Base-by-base conservation (phyloP, 495 filamentous ascomycete genomes). In the Cryomyces minteri region DNA sequence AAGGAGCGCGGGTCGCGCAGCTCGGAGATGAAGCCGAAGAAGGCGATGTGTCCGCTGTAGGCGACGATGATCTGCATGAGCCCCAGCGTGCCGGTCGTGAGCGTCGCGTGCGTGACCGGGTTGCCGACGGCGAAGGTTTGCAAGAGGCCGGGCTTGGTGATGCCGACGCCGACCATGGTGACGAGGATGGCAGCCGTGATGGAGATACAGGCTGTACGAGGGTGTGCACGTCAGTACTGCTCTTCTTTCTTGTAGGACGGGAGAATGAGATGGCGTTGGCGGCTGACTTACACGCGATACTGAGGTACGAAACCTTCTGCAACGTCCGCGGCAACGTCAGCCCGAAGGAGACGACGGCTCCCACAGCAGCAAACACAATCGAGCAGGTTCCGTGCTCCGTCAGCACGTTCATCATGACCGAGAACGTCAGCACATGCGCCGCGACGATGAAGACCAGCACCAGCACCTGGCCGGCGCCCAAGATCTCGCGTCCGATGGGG, bases 381-480 rank as follows among this genome's bases (percentile, higher is more conserved):
- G 78, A 76, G 56, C 84, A 88, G 0, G 68, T 62, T 4, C 66
- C 73, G 53, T 82, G 70, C 1, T 73, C 57, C 5, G 77, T 76
- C 39, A 87, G 60, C 18, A 67, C 73, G 43, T 78, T 77, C 58
- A 86, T 71, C 57, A 76, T 74, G 48, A 88, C 80, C 8, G 71
- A 72, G 52, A 84, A 84, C 0, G 77, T 81, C 37, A 87, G 62
- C 40, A 85, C 68, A 53, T 88, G 83, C 11, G 77, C 80, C 11
- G 70, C 81, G 67, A 84, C 80, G 54, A 83, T 73, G 64, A 90
- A 86, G 31, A 81, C 57, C 32, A 87, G 67, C 59, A 87, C 79
- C 40, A 51, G 31, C 14, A 41, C 45, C 32, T 54, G 52, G 49
- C 54, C 53, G 48, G 46, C 46, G 5, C 48, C 48, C 4, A 48